Evolutionary conservation across 1,139 yeast genomes (phyloP).

Genomic region (Debaryomycetaceae sp.): DNA sequence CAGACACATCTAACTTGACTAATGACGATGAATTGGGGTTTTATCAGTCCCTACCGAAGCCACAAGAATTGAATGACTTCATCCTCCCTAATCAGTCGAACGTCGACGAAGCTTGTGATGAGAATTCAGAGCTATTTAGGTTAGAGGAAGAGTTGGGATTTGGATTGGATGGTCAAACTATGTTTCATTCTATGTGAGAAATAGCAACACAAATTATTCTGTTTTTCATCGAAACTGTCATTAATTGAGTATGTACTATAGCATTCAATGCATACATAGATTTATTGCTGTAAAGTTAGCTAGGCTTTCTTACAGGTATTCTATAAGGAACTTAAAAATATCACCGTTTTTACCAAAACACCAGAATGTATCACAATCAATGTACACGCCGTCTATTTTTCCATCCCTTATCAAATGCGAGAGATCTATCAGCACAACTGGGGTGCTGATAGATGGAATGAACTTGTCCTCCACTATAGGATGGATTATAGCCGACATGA

Average conservation of each 20-base stretch:
- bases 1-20: conserved; percentile 10
- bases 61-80: conserved; percentile 45
- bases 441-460: conserved; percentile 41
- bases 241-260: conserved; percentile 3
- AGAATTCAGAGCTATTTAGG: conserved; percentile 21
- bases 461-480: conserved; percentile 38
- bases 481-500: conserved; percentile 27
- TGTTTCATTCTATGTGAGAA: conserved; percentile 15
- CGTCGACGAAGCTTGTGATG: conserved; percentile 8
- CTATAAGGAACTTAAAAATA: conserved; percentile 30
- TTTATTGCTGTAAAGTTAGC: neutral
- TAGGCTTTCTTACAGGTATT: neutral
- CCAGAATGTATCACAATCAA: conserved; percentile 44
- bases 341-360: conserved; percentile 54
- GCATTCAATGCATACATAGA: neutral
- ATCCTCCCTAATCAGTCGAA: conserved; percentile 19
- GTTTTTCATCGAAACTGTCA: conserved; percentile 1
- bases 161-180: conserved; percentile 41
- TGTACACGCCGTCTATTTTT: conserved; percentile 40
- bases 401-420: conserved; percentile 36
- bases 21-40: conserved; percentile 24
- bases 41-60: conserved; percentile 42
- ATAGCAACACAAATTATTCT: neutral
- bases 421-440: conserved; percentile 33
- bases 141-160: conserved; percentile 46